Evolutionary conservation across 352 stramenopile genomes (phyloP).

Genomic region (Paralagenidium karlingii): DNA sequence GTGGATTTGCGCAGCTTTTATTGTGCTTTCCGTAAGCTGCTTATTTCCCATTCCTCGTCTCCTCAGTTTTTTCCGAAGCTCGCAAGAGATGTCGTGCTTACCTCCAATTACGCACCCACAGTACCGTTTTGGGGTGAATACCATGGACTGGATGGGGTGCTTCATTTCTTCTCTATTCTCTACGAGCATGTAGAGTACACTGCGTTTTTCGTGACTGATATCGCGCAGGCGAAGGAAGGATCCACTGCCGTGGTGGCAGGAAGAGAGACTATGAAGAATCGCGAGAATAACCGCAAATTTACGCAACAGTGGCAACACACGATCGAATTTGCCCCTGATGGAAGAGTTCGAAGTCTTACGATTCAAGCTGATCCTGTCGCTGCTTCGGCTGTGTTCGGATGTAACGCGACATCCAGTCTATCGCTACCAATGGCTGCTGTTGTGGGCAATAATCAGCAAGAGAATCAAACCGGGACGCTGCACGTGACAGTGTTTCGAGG

Average conservation of each 20-base stretch:
- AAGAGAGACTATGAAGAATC: constrained; percentile 82
- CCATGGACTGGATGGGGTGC: constrained; percentile 72
- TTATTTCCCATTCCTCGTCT: constrained; percentile 81
- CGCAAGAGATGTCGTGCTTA: constrained; percentile 69
- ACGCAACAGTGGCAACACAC: constrained; percentile 85
- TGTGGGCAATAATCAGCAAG: constrained; percentile 60
- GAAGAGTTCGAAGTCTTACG: constrained; percentile 77
- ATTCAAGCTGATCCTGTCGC: constrained; percentile 75
- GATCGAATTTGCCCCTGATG: constrained; percentile 78
- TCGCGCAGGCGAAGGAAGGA: constrained; percentile 73
- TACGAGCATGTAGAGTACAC: constrained; percentile 85
- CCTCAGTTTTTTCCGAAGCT: constrained; percentile 84
- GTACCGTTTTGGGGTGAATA: constrained; percentile 85
- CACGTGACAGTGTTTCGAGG: constrained; percentile 70
- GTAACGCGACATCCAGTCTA: constrained; percentile 75
- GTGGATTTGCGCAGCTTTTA: constrained; percentile 81
- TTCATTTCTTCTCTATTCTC: constrained; percentile 84
- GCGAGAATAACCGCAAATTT: constrained; percentile 79
- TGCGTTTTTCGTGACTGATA: constrained; percentile 82
- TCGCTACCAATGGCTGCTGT: constrained; percentile 74
- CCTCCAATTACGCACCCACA: constrained; percentile 79
- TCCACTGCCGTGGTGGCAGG: constrained; percentile 72
- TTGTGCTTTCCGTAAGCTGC: constrained; percentile 73
- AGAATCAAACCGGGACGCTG: constrained; percentile 61
- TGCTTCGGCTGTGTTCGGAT: constrained; percentile 77